Percentiles rank a stretch among this genome's conserved stretches.
phyloP scores from a whole-genome alignment of 345 rosid genomes.

The Kernera saxatilis region DNA sequence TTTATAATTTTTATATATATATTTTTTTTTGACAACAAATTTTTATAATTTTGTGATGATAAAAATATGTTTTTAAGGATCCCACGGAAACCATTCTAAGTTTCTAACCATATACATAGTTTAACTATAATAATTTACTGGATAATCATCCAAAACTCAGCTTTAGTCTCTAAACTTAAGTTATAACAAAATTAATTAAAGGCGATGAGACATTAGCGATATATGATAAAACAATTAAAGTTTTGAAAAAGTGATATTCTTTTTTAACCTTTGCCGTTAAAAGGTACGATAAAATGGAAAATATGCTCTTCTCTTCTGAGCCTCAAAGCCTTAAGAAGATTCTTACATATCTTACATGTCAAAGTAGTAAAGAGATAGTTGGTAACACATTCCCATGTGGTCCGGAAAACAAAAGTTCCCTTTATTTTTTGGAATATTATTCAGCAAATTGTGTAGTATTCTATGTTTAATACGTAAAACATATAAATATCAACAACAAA shows the following conservation, averaged over 20 bases:
- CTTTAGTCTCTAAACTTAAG: background rate
- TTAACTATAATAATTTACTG: background rate
- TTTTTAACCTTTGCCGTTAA: conserved; percentile 20
- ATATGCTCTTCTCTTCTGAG: conserved; percentile 33
- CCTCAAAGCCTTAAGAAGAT: conserved; percentile 31
- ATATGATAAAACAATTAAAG: background rate
- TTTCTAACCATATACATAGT: background rate
- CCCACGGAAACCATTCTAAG: background rate
- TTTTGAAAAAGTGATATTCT: conserved; percentile 27
- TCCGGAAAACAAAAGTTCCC: conserved; percentile 30
- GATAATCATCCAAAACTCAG: conserved; percentile 19
- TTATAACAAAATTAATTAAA: background rate
- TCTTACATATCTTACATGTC: conserved; percentile 30
- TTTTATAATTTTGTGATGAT: no score
- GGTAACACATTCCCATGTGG: conserved; percentile 38
- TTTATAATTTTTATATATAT: no score
- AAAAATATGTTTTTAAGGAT: background rate
- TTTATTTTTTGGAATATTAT: conserved; percentile 15
- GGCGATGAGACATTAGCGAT: background rate
- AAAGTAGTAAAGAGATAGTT: conserved; percentile 23
- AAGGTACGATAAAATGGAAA: conserved; percentile 31
- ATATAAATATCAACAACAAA: background rate
- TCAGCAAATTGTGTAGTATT: conserved; percentile 10
- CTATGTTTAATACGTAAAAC: conserved; percentile 13
- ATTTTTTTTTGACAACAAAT: no score